Percentiles rank a stretch among this genome's conserved stretches.
Evolutionary conservation across 2,329 filamentous ascomycete species (phyloP).

Genomic region (Alternaria sp.): DNA sequence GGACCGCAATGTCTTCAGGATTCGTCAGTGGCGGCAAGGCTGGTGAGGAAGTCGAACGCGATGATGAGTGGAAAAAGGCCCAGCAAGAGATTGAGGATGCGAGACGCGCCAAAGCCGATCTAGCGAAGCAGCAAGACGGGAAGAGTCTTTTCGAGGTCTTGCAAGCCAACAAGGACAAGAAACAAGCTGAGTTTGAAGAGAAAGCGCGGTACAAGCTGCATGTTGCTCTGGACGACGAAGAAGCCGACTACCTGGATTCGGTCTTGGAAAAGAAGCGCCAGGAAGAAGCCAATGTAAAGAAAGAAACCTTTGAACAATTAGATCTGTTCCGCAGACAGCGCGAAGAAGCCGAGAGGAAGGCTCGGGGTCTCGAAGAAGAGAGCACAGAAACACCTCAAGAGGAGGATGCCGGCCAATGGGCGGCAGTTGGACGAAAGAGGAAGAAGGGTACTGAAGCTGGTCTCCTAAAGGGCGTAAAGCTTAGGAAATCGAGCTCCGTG

Average conservation of each 20-base stretch:
- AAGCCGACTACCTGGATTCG: slow-evolving; percentile 75
- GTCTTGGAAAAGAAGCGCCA: slow-evolving; percentile 65
- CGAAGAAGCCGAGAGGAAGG: slow-evolving; percentile 65
- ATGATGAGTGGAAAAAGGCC: slow-evolving; percentile 71
- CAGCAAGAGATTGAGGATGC: slow-evolving; percentile 71
- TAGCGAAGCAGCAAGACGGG: slow-evolving; percentile 61
- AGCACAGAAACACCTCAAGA: slow-evolving; percentile 43
- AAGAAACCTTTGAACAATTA: slow-evolving; percentile 67
- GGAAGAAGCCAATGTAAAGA: slow-evolving; percentile 65
- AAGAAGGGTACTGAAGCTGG: slow-evolving; percentile 56
- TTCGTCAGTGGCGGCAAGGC: slow-evolving; percentile 63
- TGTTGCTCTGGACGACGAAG: slow-evolving; percentile 81
- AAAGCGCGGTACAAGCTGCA: slow-evolving; percentile 75
- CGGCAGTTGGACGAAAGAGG: slow-evolving; percentile 60
- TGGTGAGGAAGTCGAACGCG: slow-evolving; percentile 54
- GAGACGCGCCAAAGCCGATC: slow-evolving; percentile 63
- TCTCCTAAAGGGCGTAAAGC: slow-evolving; percentile 55
- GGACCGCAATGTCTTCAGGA: slow-evolving; percentile 55
- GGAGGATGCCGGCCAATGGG: slow-evolving; percentile 60
- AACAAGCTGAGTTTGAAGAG: slow-evolving; percentile 84
- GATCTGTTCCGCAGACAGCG: slow-evolving; percentile 67
- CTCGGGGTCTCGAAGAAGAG: slow-evolving; percentile 47
- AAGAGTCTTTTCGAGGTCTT: slow-evolving; percentile 77
- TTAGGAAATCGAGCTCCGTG: slow-evolving; percentile 49
- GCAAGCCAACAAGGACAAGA: slow-evolving; percentile 87